Evolutionary conservation across 371 early-diverging fungal species (phyloP).

Genomic region (Apophysomyces variabilis): DNA sequence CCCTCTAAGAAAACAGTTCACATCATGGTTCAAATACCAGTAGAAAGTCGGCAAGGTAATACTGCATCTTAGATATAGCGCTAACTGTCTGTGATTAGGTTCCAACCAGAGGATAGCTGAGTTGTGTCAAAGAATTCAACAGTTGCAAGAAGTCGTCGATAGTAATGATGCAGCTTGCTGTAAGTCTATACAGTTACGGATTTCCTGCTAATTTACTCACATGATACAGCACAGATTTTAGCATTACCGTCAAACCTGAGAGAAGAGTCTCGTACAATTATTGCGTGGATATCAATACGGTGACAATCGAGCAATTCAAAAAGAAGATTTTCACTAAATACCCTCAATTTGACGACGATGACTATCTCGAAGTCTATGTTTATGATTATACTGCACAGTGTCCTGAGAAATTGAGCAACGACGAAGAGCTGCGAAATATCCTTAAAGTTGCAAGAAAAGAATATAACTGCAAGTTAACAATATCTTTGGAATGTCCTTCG

Average conservation of each 20-base stretch:
- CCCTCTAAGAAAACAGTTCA: neutral
- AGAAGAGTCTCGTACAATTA: neutral
- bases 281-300: neutral
- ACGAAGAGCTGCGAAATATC: neutral
- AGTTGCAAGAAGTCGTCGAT: neutral
- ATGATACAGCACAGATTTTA: neutral
- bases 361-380: neutral
- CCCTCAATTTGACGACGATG: neutral
- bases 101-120: slow-evolving; percentile 2
- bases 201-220: neutral
- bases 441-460: neutral
- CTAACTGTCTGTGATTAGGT: slow-evolving; percentile 3
- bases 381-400: neutral
- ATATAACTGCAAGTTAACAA: neutral
- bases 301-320: too few species aligned
- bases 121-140: slow-evolving; percentile 7
- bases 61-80: neutral
- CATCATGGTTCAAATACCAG: slow-evolving; percentile 5
- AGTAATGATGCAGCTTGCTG: neutral
- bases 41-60: neutral
- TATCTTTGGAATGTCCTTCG: slow-evolving; percentile 1
- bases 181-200: neutral
- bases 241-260: slow-evolving; percentile 1
- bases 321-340: too few species aligned
- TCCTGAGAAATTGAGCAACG: neutral